These are phyloP conservation scores for Astragalus membranaceus DNA, from an alignment of 306 rosid species.

Conservation along the genomic window DNA sequence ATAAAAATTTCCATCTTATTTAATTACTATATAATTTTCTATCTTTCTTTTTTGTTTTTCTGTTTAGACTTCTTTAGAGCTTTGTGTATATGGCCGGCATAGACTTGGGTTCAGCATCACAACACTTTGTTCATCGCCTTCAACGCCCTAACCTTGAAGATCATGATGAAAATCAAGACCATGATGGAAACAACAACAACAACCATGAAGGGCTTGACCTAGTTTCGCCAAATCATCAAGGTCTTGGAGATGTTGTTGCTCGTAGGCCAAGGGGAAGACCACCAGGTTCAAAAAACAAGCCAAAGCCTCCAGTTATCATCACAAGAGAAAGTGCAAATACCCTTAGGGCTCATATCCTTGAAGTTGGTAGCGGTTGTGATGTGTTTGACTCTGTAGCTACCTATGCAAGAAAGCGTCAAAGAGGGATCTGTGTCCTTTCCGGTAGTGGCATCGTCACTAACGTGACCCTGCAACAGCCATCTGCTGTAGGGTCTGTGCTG, in stretches of 20 bases:
- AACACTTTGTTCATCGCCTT: constrained; percentile 71
- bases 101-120: constrained; percentile 94
- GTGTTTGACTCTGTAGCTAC: constrained; percentile 77
- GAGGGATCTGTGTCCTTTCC: constrained; percentile 89
- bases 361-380: constrained; percentile 72
- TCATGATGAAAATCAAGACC: constrained; percentile 34
- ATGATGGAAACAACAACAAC: constrained; percentile 20
- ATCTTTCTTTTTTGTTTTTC: constrained; percentile 31
- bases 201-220: constrained; percentile 42
- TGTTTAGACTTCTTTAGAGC: constrained; percentile 38
- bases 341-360: constrained; percentile 83
- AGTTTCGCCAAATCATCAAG: constrained; percentile 37
- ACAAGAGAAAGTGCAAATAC: constrained; percentile 88
- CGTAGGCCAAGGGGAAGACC: constrained; percentile 87
- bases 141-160: constrained; percentile 67
- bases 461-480: constrained; percentile 64
- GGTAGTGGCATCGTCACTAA: constrained; percentile 81
- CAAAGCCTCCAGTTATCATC: constrained; percentile 76
- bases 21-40: constrained; percentile 18
- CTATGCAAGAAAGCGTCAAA: constrained; percentile 66
- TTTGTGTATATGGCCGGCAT: constrained; percentile 82
- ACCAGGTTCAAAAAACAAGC: constrained; percentile 72
- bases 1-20: constrained; percentile 14
- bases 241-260: constrained; percentile 39
- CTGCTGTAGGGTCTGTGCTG: constrained; percentile 46